A percentile compares a stretch with the other conserved stretches of the same genome.
Conservation (phyloP, 768 basidiomycete species). For the Pleurotus ostreatus region DNA sequence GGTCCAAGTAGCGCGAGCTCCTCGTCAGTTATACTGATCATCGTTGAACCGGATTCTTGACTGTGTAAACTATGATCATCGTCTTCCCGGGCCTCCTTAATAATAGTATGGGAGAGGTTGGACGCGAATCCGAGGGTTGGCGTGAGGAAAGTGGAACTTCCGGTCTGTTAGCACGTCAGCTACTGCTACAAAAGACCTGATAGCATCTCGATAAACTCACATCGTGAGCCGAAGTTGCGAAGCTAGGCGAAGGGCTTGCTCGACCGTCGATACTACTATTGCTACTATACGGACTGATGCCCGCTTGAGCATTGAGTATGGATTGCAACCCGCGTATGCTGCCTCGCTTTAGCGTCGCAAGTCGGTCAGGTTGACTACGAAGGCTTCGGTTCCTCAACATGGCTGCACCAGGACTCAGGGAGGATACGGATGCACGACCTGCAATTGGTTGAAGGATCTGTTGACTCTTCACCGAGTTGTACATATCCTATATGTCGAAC, state of each 20-base stretch:
- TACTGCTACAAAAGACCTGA: neutral
- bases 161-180: slow-evolving; percentile 30
- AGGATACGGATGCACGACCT: slow-evolving; percentile 52
- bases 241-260: slow-evolving; percentile 93
- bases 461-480: slow-evolving; percentile 83
- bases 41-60: slow-evolving; percentile 61
- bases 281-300: slow-evolving; percentile 80
- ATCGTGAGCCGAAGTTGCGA: slow-evolving; percentile 85
- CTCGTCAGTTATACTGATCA: slow-evolving; percentile 89
- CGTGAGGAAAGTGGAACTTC: slow-evolving; percentile 66
- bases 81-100: slow-evolving; percentile 90
- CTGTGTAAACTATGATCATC: slow-evolving; percentile 71
- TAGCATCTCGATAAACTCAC: slow-evolving; percentile 29
- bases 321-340: slow-evolving; percentile 88
- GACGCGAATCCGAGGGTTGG: slow-evolving; percentile 96
- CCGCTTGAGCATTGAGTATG: slow-evolving; percentile 62
- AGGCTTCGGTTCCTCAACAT: slow-evolving; percentile 68
- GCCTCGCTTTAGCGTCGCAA: slow-evolving; percentile 80
- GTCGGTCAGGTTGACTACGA: slow-evolving; percentile 65
- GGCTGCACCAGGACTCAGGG: slow-evolving; percentile 49
- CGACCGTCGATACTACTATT: slow-evolving; percentile 83
- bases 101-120: slow-evolving; percentile 94
- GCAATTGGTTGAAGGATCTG: slow-evolving; percentile 83
- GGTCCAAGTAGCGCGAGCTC: slow-evolving; percentile 92
- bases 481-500: slow-evolving; percentile 72